Base-by-base conservation (phyloP, 441 rosid genomes). In the Erysimum cheiri region DNA sequence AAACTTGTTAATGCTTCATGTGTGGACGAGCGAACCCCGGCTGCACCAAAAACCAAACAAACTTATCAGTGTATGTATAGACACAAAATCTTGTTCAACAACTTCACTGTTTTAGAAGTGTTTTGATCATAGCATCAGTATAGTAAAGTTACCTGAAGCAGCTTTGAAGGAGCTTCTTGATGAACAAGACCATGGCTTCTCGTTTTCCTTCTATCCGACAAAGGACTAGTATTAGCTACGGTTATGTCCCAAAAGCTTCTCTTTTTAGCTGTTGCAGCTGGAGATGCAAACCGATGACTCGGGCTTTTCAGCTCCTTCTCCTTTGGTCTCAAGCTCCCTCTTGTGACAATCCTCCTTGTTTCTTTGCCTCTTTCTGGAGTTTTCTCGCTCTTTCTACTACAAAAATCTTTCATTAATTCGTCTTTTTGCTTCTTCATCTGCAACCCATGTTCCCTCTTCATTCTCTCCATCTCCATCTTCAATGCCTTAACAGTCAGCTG, bases 191-290 rank as follows among this genome's bases (percentile, higher is more conserved):
- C 84, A 66, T 89, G 85, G 78, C 90, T 89, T 80, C 85, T 87
- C 15, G 91, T 89, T 85, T 88, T 91, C 67, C 98, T 87, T 72
- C 85, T 85, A 71, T 79, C 88, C 40, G 78, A 66, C 0, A 94
- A 87, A 60, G 98, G 97, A 77, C 94, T 89, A 65, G 76, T 89
- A 70, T 79, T 88, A n/a, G 83, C 83, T 37, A 89, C 77, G 17
- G 87, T 74, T 74, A 93, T 91, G 74, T 93, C 98, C 98, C 98
- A 91, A 67, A 87, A 91, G 82, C 89, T 93, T 77, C 98, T 75
- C 73, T 93, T 93, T 71, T 87, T 93, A 32, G 90, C 86, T 35
- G 88, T 77, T 28, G 89, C 78, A 55, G 74, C 85, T 29, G 98
- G 98, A 49, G 98, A 91, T 57, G 71, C 80, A 67, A 91, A 93